phyloP scores from a whole-genome alignment of 2,329 filamentous ascomycete genomes.

The Bimuria novae-zelandiae region DNA sequence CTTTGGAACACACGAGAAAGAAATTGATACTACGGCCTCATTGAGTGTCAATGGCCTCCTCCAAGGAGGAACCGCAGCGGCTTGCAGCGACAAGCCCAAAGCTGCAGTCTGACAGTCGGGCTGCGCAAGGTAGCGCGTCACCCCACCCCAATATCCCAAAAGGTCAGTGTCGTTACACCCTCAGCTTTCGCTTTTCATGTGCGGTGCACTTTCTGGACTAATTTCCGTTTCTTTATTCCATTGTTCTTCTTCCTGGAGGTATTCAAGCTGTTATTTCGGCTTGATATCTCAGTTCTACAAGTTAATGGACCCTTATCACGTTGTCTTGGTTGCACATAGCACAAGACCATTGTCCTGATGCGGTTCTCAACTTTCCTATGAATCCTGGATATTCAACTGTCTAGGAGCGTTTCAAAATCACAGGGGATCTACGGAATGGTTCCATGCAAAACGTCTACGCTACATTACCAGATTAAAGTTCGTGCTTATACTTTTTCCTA shows the following conservation, averaged over 20 bases:
- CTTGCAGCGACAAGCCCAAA: slow-evolving; percentile 24
- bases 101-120: slow-evolving; percentile 22
- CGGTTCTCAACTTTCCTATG: no score
- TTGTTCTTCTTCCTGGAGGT: not conserved
- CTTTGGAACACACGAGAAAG: not conserved
- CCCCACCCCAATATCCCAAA: slow-evolving; percentile 31
- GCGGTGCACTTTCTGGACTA: not conserved
- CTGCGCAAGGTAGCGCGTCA: slow-evolving; percentile 32
- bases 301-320: no score
- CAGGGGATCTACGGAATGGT: not conserved
- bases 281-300: not conserved
- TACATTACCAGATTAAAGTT: slow-evolving; percentile 10
- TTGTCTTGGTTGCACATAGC: no score
- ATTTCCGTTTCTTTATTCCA: not conserved
- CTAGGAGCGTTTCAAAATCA: not conserved
- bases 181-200: not conserved
- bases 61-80: slow-evolving; percentile 31
- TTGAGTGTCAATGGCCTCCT: slow-evolving; percentile 21
- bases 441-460: not conserved
- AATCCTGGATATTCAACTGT: no score
- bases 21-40: not conserved
- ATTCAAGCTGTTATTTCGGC: not conserved
- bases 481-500: slow-evolving; percentile 37
- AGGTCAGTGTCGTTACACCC: slow-evolving; percentile 33
- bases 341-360: no score